Conservation (phyloP, 164 flowering plant species). For the Houttuynia cordata region DNA sequence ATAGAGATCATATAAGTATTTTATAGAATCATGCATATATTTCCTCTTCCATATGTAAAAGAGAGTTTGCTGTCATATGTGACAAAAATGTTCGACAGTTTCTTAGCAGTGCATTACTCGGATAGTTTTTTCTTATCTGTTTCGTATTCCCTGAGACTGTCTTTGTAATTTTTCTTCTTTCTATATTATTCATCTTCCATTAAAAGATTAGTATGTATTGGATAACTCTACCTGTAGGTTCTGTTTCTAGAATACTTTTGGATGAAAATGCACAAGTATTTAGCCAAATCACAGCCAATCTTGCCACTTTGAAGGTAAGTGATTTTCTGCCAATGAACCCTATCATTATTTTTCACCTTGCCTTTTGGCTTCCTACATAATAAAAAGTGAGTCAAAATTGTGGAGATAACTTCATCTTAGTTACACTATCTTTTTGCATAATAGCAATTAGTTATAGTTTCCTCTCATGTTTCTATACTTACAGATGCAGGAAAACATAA, state of each 20-base stretch:
- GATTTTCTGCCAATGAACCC: not conserved
- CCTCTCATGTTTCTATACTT: slow-evolving; percentile 9
- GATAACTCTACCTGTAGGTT: slow-evolving; percentile 31
- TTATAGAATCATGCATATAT: too few relatives aligned
- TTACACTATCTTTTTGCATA: not conserved
- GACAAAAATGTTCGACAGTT: too few relatives aligned
- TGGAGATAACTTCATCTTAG: not conserved
- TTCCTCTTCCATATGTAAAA: too few relatives aligned
- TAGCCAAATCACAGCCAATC: slow-evolving; percentile 46
- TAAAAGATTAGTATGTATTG: slow-evolving; percentile 9
- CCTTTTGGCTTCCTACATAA: not conserved
- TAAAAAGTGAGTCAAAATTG: too few relatives aligned
- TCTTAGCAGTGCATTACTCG: too few relatives aligned
- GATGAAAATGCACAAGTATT: slow-evolving; percentile 63
- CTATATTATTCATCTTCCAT: not conserved
- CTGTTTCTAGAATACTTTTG: slow-evolving; percentile 46
- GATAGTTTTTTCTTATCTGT: too few relatives aligned
- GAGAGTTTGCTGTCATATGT: too few relatives aligned
- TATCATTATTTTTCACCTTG: not conserved
- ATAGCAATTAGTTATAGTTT: not conserved
- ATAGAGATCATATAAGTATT: too few relatives aligned
- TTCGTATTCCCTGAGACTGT: too few relatives aligned
- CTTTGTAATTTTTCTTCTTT: too few relatives aligned
- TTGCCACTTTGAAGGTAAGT: slow-evolving; percentile 40
- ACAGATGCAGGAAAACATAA: slow-evolving; percentile 69